A percentile compares a stretch with the other conserved stretches of the same genome.
phyloP scores from a whole-genome alignment of 2,329 filamentous ascomycete genomes.

The Huntiella moniliformis region DNA sequence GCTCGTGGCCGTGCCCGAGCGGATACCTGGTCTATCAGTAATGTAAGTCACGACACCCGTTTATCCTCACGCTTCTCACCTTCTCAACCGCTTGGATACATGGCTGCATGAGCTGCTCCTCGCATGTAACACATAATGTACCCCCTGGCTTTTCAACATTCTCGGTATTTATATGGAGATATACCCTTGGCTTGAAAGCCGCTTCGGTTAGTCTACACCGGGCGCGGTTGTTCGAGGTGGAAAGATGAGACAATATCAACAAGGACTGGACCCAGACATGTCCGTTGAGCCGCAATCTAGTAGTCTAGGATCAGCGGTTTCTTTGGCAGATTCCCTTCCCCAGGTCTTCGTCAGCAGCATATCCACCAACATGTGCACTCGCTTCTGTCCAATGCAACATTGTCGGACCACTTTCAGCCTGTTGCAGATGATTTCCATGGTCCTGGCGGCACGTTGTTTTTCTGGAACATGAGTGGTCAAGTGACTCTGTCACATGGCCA shows the following conservation, averaged over 20 bases:
- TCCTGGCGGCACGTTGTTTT: not conserved
- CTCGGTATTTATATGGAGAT: not conserved
- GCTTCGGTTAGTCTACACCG: too few relatives aligned
- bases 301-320: not conserved
- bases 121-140: not conserved
- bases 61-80: too few relatives aligned
- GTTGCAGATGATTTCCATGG: too few relatives aligned
- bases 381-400: too few relatives aligned
- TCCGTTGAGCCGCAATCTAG: constrained; percentile 6
- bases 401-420: too few relatives aligned
- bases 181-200: not conserved
- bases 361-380: not conserved
- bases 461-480: constrained; percentile 3
- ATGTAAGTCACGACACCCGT: constrained; percentile 6
- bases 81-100: too few relatives aligned
- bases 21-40: constrained; percentile 10
- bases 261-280: not conserved
- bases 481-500: constrained; percentile 8
- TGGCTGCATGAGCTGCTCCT: too few relatives aligned
- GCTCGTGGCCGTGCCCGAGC: constrained; percentile 8
- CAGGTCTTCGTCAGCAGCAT: not conserved
- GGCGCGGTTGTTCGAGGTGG: too few relatives aligned
- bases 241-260: too few relatives aligned
- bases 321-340: not conserved
- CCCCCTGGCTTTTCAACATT: not conserved